Evolutionary conservation across 2,329 filamentous ascomycete genomes (phyloP).

Genomic region (Diaporthe citrichinensis): DNA sequence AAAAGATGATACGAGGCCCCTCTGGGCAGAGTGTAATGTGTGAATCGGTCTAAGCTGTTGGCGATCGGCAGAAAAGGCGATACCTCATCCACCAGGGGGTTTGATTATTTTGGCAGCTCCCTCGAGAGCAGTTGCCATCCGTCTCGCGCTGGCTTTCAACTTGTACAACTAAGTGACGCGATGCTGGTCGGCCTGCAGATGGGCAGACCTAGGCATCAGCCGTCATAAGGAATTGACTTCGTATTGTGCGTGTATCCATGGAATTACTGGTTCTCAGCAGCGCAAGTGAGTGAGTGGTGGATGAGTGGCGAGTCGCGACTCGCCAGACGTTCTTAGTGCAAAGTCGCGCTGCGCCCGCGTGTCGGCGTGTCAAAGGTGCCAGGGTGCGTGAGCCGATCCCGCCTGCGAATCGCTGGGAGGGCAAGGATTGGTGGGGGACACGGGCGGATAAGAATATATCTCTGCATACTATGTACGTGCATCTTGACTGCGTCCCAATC

Average conservation of each 20-base stretch:
- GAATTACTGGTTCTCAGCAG: background rate
- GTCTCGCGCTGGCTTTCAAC: constrained; percentile 1
- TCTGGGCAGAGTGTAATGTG: constrained; percentile 9
- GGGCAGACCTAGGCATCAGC: background rate
- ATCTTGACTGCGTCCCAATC: background rate
- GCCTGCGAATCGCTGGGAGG: background rate
- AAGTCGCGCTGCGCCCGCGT: background rate
- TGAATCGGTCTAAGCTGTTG: constrained; percentile 2
- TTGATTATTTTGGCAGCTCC: background rate
- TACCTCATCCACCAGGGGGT: background rate
- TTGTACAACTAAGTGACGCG: constrained; percentile 18
- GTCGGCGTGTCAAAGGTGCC: background rate
- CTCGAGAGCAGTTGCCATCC: background rate
- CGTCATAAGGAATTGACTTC: background rate
- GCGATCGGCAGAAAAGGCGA: background rate
- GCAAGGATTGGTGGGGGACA: background rate
- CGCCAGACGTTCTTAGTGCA: background rate
- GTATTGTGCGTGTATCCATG: background rate
- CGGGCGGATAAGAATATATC: background rate
- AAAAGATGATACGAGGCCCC: constrained; percentile 8
- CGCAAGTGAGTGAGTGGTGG: background rate
- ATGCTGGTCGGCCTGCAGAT: background rate
- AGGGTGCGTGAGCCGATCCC: background rate
- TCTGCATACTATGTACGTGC: background rate
- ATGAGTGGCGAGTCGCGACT: background rate